Evolutionary conservation across 257 asterid species (phyloP), one percentile per base, ranked within the genome.

Genomic region (Jacaranda mimosifolia): DNA sequence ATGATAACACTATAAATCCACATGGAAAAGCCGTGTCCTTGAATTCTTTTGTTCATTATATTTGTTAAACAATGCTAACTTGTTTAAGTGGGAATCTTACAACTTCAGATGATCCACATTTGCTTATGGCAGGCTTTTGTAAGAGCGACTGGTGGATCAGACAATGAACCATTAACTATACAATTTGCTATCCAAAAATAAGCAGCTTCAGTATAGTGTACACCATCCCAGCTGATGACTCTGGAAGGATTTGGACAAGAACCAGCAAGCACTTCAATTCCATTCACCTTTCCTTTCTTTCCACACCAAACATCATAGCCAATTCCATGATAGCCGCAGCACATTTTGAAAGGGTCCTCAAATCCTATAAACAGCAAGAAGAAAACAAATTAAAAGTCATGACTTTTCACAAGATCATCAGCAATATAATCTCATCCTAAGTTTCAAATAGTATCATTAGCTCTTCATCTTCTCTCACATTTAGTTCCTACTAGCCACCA

Each of bases 141-240:
- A 75, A 87, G 78, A 36, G 83, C 75, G 17, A 85, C 8, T 0
- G 87, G 86, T 5, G 96, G 98, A 78, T 93, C 91, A 8, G 93
- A 89, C 0, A 84, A 73, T 1, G 89, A 89, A 58, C 93, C 93
- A 6, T 73, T 81, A 11, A 81, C 3, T 21, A 91, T 77, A 2
- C 79, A 93, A 21, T 63, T 21, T 0, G 93, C 91, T 9, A 92
- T 49, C 98, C 97, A 92, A 0, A 21, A 77, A 57, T 91, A 92
- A 2, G 97, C 94, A 39, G 95, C 94, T 46, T 94, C 96, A 1
- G 90, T 19, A 7, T 88, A 89, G 57, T 94, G 98, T 45, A 88
- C 91, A 1, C 97, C 94, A 51, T 92, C 98, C 98, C 98, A 94
- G 68, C 98, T 94, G 38, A 94, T 83, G 12, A 78, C 74, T 43